phyloP scores from a whole-genome alignment of 768 basidiomycete genomes.

The Cystofilobasidium bisporidii region DNA sequence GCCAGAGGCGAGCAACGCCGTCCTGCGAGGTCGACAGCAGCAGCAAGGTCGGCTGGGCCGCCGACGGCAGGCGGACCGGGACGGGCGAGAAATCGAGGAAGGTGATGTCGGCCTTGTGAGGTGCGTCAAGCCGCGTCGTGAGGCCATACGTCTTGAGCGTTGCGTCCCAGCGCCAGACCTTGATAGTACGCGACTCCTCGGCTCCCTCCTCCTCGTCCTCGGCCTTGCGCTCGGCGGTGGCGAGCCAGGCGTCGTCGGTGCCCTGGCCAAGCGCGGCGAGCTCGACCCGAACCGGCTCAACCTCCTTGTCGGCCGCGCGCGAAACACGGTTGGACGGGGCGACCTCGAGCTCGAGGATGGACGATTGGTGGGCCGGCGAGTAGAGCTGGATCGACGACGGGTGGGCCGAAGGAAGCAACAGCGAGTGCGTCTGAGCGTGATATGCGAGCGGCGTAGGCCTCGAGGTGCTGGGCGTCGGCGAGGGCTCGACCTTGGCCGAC shows the following conservation, averaged over 20 bases:
- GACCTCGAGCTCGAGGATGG: slow-evolving; percentile 80
- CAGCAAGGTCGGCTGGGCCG: slow-evolving; percentile 36
- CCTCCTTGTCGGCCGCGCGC: slow-evolving; percentile 57
- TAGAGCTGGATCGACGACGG: slow-evolving; percentile 90
- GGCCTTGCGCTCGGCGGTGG: slow-evolving; percentile 69
- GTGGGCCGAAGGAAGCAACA: slow-evolving; percentile 86
- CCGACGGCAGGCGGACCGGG: slow-evolving; percentile 10
- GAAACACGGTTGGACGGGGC: slow-evolving; percentile 87
- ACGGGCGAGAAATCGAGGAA: slow-evolving; percentile 60
- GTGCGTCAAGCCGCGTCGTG: slow-evolving; percentile 80
- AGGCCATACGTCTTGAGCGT: slow-evolving; percentile 50
- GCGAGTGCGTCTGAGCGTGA: slow-evolving; percentile 60
- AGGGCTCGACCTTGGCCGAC: slow-evolving; percentile 14
- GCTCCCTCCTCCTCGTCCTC: slow-evolving; percentile 59
- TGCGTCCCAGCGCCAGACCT: slow-evolving; percentile 77
- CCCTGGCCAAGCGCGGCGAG: slow-evolving; percentile 55
- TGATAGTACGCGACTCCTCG: slow-evolving; percentile 57
- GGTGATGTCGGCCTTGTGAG: slow-evolving; percentile 58
- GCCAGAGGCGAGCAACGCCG: slow-evolving; percentile 42
- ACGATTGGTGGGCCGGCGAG: slow-evolving; percentile 58
- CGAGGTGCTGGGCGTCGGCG: slow-evolving; percentile 10
- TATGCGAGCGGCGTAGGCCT: slow-evolving; percentile 57
- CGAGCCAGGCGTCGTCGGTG: slow-evolving; percentile 60
- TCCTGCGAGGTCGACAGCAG: slow-evolving; percentile 70
- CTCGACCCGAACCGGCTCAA: slow-evolving; percentile 69